Conservation (phyloP, 2,329 filamentous ascomycete species). For the Drechslera avenae region DNA sequence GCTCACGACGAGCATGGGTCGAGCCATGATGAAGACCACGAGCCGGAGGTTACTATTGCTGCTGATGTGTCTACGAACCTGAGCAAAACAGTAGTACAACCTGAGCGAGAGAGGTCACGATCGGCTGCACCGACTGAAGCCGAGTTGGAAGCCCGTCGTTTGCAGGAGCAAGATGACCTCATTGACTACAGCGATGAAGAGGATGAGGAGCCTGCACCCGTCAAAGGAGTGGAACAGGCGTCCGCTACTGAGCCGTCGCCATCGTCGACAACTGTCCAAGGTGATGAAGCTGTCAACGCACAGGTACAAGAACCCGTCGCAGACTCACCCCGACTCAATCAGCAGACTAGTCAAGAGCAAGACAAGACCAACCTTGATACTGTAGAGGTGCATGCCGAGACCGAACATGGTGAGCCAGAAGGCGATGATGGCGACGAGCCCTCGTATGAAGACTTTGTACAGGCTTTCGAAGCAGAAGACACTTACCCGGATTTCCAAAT, state of each 20-base stretch:
- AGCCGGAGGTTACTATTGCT: slow-evolving; percentile 1
- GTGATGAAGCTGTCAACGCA: slow-evolving; percentile 31
- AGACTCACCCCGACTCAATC: slow-evolving; percentile 5
- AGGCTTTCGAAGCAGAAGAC: slow-evolving; percentile 18
- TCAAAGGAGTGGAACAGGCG: slow-evolving; percentile 12
- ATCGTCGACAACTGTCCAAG: slow-evolving; percentile 43
- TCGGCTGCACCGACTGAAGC: slow-evolving; percentile 1
- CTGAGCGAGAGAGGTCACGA: neutral
- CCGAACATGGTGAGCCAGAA: slow-evolving; percentile 16
- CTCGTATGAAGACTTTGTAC: slow-evolving; percentile 25
- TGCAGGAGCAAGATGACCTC: slow-evolving; percentile 48
- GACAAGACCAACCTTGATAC: slow-evolving; percentile 7
- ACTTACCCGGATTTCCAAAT: slow-evolving; percentile 19
- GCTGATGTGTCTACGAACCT: neutral
- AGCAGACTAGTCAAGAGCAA: slow-evolving; percentile 2
- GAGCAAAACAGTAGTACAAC: slow-evolving; percentile 1
- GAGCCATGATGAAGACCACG: slow-evolving; percentile 1
- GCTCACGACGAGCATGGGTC: neutral
- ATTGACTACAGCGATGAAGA: slow-evolving; percentile 60
- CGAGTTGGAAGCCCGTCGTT: slow-evolving; percentile 18
- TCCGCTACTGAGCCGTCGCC: slow-evolving; percentile 26
- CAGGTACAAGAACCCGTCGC: slow-evolving; percentile 9
- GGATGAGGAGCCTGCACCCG: slow-evolving; percentile 24
- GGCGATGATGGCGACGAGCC: slow-evolving; percentile 18
- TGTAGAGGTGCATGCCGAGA: slow-evolving; percentile 2